phyloP scores from a whole-genome alignment of 202 grass and related monocot genomes.

The Brachypodium distachyon region DNA sequence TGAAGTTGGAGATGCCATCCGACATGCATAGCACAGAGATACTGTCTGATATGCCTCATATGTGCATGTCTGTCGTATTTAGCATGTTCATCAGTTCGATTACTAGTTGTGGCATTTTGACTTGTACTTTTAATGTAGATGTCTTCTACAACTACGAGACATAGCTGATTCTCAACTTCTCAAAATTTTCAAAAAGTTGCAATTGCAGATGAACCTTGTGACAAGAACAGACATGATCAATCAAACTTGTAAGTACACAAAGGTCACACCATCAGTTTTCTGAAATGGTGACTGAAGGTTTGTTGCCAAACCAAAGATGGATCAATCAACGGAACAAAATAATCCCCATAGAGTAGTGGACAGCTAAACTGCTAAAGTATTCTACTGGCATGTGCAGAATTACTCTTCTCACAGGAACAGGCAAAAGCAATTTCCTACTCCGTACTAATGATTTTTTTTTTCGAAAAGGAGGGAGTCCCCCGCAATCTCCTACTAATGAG shows the following conservation, averaged over 20 bases:
- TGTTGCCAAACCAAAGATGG: neutral
- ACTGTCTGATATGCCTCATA: neutral
- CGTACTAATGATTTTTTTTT: too few relatives aligned
- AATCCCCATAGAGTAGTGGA: neutral
- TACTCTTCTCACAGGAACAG: neutral
- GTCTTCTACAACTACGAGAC: neutral
- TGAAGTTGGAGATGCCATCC: neutral
- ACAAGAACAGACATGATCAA: neutral
- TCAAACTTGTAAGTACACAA: neutral
- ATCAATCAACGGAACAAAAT: neutral
- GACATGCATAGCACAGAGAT: neutral
- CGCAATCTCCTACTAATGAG: too few relatives aligned
- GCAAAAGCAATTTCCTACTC: neutral
- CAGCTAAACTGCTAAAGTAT: neutral
- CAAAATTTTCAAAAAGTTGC: neutral
- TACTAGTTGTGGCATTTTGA: neutral
- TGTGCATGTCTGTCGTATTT: neutral
- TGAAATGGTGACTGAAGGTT: neutral
- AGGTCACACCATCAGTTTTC: neutral
- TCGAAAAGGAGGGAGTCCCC: too few relatives aligned
- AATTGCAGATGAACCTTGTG: neutral
- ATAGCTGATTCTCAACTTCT: neutral
- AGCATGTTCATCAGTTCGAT: neutral
- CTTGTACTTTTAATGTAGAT: neutral
- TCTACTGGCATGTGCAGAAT: neutral